Base-by-base conservation (phyloP, 805 yeast genomes). In the Ogataea henricii region DNA sequence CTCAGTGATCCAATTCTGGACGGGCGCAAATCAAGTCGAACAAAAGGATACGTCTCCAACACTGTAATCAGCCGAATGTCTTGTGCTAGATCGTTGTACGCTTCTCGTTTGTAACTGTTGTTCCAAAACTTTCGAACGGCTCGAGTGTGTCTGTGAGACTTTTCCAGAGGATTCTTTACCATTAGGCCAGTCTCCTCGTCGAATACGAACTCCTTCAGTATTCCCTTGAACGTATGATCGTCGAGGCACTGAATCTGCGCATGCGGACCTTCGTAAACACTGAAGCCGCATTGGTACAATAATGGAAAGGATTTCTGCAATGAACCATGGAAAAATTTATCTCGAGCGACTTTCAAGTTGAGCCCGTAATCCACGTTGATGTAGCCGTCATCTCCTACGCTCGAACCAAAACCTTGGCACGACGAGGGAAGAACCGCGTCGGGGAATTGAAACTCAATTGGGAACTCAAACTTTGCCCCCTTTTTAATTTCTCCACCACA, bases 61-160 rank as follows among this genome's bases (percentile, higher is more conserved):
- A n/a, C n/a, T 16, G 41, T 18, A 6, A n/a, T 40, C n/a, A 53
- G 45, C 30, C 36, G 34, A 20, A 55, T 47, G 39, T 53, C 57
- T n/a, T 20, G 41, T 6, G 47, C 44, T 20, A 47, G 23, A 8
- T 43, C 37, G 14, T 37, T n/a, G 32, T 35, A 44, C n/a, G 32
- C 33, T 12, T 46, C 43, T 9, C 25, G 13, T 27, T 41, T 48
- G 26, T 52, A 52, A 21, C 43, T 42, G 14, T 23, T 25, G 42
- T 42, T 42, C 51, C 46, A 39, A 16, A 45, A 40, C n/a, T 22
- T 14, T 18, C 47, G 13, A 20, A 46, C 23, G 9, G 40, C 41
- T 18, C 45, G 27, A 22, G 48, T 43, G 34, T 42, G 48, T 37
- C 43, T 43, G 34, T 52, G 53, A 2, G 43, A 40, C 4, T 35